These are phyloP conservation scores for Cytospora paraplurivora DNA, from an alignment of 2,329 filamentous ascomycete species.

Conservation along the genomic window DNA sequence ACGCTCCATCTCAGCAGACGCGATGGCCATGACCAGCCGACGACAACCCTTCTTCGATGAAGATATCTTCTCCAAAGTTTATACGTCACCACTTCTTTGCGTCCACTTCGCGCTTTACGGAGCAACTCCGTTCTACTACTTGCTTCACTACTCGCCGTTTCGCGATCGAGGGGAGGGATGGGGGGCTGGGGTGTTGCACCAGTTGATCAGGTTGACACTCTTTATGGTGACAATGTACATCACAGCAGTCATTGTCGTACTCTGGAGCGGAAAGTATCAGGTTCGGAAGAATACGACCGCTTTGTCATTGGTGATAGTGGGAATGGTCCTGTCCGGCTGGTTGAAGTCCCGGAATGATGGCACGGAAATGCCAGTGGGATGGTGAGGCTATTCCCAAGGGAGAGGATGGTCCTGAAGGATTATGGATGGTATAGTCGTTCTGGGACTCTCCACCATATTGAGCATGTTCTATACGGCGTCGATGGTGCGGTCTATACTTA, in stretches of 20 bases:
- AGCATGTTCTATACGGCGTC: neutral
- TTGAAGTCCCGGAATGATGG: conserved; percentile 9
- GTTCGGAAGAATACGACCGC: conserved; percentile 15
- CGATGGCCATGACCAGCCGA: neutral
- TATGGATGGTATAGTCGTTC: neutral
- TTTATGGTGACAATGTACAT: conserved; percentile 22
- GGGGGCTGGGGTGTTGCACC: conserved; percentile 5
- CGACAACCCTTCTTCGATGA: conserved; percentile 22
- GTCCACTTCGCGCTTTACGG: conserved; percentile 26
- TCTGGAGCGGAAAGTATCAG: conserved; percentile 11
- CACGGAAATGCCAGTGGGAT: neutral
- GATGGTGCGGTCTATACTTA: neutral
- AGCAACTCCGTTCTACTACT: conserved; percentile 22
- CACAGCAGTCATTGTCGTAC: conserved; percentile 20
- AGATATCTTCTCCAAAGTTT: conserved; percentile 24
- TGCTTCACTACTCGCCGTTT: conserved; percentile 26
- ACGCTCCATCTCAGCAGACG: conserved; percentile 6
- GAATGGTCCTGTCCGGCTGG: neutral
- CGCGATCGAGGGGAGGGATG: conserved; percentile 11
- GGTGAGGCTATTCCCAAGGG: neutral
- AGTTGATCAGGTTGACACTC: conserved; percentile 16
- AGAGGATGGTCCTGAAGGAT: neutral
- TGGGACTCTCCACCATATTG: neutral
- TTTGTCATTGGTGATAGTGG: neutral
- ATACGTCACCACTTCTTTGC: conserved; percentile 16